Evolutionary conservation across 148 eudicot species (phyloP).

Genomic region (Diospyros kaki): DNA sequence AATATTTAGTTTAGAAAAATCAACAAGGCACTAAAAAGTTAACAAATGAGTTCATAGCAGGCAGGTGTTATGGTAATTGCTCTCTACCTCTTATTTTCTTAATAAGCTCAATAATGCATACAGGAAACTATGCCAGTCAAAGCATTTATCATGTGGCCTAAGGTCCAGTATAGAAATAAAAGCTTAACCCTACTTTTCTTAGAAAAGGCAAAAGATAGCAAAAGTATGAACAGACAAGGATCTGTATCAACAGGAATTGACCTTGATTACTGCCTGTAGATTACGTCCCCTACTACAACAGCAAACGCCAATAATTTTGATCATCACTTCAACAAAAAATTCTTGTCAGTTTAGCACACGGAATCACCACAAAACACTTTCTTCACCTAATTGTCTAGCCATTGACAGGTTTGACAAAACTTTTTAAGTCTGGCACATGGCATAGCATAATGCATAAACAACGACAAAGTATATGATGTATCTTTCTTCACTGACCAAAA

Average conservation of each 20-base stretch:
- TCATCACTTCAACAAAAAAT: not conserved
- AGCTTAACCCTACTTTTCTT: not conserved
- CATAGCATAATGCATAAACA: too few relatives aligned
- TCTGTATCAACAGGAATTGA: too few relatives aligned
- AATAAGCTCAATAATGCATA: not conserved
- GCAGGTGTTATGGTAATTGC: not conserved
- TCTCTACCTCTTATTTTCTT: not conserved
- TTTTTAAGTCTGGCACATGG: not conserved
- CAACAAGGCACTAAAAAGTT: too few relatives aligned
- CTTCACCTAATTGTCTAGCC: not conserved
- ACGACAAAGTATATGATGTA: too few relatives aligned
- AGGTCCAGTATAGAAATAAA: not conserved
- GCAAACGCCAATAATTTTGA: not conserved
- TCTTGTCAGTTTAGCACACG: constrained; percentile 2
- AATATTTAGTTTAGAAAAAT: not conserved
- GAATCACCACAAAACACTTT: not conserved
- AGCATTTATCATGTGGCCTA: not conserved
- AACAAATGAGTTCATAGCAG: not conserved
- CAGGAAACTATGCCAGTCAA: not conserved
- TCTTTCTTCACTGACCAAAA: not conserved
- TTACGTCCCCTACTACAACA: constrained; percentile 1
- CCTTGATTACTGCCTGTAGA: not conserved
- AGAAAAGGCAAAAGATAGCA: not conserved
- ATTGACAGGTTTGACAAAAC: not conserved
- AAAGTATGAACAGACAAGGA: not conserved